Base-by-base conservation (phyloP, 1,284 basidiomycete species). In the Irpex sp. region DNA sequence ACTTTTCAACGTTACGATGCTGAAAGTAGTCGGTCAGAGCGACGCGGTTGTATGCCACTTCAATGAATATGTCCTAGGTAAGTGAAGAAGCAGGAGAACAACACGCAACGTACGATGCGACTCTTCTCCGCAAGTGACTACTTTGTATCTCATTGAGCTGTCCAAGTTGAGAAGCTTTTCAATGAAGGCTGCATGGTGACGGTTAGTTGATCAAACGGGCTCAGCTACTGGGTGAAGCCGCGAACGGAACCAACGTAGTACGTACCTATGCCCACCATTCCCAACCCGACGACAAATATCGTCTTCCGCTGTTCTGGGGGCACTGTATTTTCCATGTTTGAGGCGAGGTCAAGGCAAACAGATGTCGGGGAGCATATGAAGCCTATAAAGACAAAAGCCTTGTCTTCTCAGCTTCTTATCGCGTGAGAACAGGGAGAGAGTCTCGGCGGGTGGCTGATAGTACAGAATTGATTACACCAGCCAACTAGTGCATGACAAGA, bases 181-280 rank as follows among this genome's bases (percentile, higher is more conserved):
- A 66, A 88, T 87, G 74, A 88, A 88, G 0, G 86, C 88, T 83
- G 55, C 8, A 15, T 17, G 63, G 66, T 58, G 68, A 57, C 31
- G 67, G 60, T 65, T 26, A 26, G 26, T 26, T 26, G 26, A 26
- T 26, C 26, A 26, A 26, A 26, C 26, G 26, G 26, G 26, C 26
- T 26, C 26, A 26, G 26, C 26, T 26, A 26, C 26, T 26, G 26
- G 26, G 26, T 26, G 26, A 26, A 26, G 26, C 26, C 26, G 26
- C 26, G 26, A 26, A 26, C 26, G 7, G 36, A 46, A 51, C 21
- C 33, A 39, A 68, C 76, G n/a, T n/a, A n/a, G n/a, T n/a, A n/a
- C n/a, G 64, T 68, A 81, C 85, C 86, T 47, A 89, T 86, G 11
- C 86, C 86, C 47, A 88, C 85, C 88, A 89, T 89, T 26, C 88